Base-by-base conservation (phyloP, 352 stramenopile genomes). In the Phytopythium chamaehyphon region DNA sequence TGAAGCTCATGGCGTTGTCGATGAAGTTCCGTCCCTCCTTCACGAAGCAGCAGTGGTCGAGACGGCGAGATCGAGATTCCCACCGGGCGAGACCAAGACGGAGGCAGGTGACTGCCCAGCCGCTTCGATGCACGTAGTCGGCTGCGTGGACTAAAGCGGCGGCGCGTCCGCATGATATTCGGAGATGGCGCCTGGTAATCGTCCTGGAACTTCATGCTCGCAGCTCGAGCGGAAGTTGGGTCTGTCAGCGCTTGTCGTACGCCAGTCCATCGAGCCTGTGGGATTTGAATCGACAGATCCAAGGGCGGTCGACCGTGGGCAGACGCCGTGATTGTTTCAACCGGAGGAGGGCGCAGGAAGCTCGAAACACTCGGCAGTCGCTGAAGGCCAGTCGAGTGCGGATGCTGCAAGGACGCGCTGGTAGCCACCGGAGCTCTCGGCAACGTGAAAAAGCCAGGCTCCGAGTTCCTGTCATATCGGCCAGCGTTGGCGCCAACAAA, bases 101-200 rank as follows among this genome's bases (percentile, higher is more conserved):
- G 40, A 3, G 31, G 40, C 12, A 21, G 31, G 1, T 35, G 21
- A 1, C 40, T 21, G 10, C 19, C 22, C 11, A 47, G 23, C 8
- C 40, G 21, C 40, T 47, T 47, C 22, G 40, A 47, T 16, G 40
- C 40, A n/a, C 40, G 40, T 3, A 47, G 40, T 15, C 40, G 40
- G 22, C 40, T 35, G 40, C 40, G 40, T 36, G 40, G 40, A 12
- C 40, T 47, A 26, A 47, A 47, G 8, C 40, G 40, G 1, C 40
- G 22, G 1, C 40, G 40, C 2, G 40, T 47, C 2, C 40, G 5
- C 23, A 47, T 47, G 0, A 22, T 15, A n/a, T 5, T n/a, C 31
- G 22, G 12, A 8, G 22, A 14, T 14, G 40, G 21, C 40, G 28
- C 28, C 28, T 33, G 28, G 28, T 33, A 10, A 33, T 33, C 28